Base-by-base conservation (phyloP, 208 protist species). In the Crithidia sp. region DNA sequence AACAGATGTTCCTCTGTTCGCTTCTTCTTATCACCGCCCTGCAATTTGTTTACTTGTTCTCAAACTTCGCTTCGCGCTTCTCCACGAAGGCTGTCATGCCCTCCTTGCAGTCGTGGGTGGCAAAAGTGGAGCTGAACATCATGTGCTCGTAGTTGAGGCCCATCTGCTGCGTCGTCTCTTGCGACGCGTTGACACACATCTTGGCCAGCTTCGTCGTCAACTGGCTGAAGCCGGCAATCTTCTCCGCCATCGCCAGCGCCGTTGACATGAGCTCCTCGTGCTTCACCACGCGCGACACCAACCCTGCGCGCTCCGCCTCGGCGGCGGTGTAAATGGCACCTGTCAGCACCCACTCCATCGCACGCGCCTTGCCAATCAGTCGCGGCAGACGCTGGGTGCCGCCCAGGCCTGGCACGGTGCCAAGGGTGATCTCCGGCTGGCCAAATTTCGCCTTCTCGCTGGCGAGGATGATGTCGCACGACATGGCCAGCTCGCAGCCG, bases 261-360 rank as follows among this genome's bases (percentile, higher is more conserved):
- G 74, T 85, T 56, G 83, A 16, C 87, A 89, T 72, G 68, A 90
- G 81, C 60, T 95, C 74, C 65, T 91, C 86, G 69, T 87, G 80
- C 73, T 94, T 89, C 37, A 96, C 91, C 28, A 90, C 86, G 49
- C 92, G 83, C 60, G 97, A 93, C 47, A 98, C 88, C 4, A 98
- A 62, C 4, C 94, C 94, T 9, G 85, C 81, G 2, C 85, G 91
- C 61, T 95, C 84, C 7, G 95, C 93, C 69, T 96, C 82, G 4
- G 81, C 73, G 7, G 84, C 91, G 13, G 88, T 91, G 68, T 98
- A 87, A 6, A 81, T 82, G n/a, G 83, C 72, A 14, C 90, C 95
- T 0, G 95, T 98, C 49, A 97, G 91, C 12, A 97, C 89, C 81
- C 98, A 89, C 76, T 98, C 95, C 87, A 97, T 98, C n/a, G 97